phyloP scores from a whole-genome alignment of 805 yeast species.

The Cyberlindnera japonica region DNA sequence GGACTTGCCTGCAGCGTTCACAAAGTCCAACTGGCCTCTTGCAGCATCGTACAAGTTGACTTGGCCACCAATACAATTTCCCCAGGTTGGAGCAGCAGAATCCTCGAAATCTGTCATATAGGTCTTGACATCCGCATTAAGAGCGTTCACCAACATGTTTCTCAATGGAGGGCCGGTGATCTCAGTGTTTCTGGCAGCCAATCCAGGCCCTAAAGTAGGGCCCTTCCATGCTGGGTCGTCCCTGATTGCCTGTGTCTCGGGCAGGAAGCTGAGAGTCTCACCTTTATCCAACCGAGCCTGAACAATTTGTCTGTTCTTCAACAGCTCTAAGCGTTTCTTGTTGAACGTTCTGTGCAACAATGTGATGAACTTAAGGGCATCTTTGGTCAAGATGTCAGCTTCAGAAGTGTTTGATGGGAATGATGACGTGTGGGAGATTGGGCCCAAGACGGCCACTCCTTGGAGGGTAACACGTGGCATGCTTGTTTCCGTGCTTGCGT shows the following conservation, averaged over 20 bases:
- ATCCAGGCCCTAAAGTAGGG: conserved; percentile 66
- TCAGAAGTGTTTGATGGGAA: conserved; percentile 39
- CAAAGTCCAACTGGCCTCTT: conserved; percentile 58
- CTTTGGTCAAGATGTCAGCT: conserved; percentile 36
- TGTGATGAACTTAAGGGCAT: conserved; percentile 61
- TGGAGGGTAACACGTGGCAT: conserved; percentile 27
- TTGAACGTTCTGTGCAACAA: conserved; percentile 72
- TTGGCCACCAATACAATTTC: conserved; percentile 72
- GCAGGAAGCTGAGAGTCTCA: conserved; percentile 52
- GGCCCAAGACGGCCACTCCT: conserved; percentile 35
- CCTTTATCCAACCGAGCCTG: conserved; percentile 62
- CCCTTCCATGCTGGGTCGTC: conserved; percentile 76
- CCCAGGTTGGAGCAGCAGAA: conserved; percentile 87
- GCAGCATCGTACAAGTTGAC: conserved; percentile 72
- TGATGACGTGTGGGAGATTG: conserved; percentile 28
- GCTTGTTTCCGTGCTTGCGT: background rate
- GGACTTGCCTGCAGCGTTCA: conserved; percentile 26
- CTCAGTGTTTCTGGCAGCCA: conserved; percentile 71
- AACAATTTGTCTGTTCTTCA: conserved; percentile 56
- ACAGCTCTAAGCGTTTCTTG: conserved; percentile 49
- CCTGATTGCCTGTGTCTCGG: conserved; percentile 64
- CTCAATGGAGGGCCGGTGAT: conserved; percentile 81
- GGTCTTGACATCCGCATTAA: conserved; percentile 73
- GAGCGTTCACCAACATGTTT: conserved; percentile 79
- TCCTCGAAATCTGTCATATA: conserved; percentile 87